phyloP scores from a whole-genome alignment of 345 rosid genomes.

The Rhodamnia argentea region DNA sequence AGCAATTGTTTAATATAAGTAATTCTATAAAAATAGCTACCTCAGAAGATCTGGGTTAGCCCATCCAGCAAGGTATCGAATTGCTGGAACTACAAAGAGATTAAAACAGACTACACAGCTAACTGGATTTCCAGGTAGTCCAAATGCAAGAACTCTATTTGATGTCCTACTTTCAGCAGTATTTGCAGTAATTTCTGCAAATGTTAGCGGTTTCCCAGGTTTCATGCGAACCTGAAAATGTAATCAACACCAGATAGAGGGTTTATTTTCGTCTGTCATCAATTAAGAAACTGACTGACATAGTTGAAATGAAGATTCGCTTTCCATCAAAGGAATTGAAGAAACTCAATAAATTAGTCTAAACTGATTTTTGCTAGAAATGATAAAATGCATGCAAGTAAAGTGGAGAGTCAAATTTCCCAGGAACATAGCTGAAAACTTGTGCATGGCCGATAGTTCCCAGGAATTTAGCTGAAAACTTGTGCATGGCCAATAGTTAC shows the following conservation, averaged over 20 bases:
- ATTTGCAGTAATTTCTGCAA: slow-evolving; percentile 58
- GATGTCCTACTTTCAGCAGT: slow-evolving; percentile 11
- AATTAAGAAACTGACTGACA: not conserved
- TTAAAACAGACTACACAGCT: slow-evolving; percentile 89
- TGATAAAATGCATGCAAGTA: not conserved
- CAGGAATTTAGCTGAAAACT: not conserved
- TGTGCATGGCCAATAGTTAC: slow-evolving; percentile 15
- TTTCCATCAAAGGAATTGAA: not conserved
- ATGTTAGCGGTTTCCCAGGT: slow-evolving; percentile 92
- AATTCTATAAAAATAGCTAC: slow-evolving; percentile 27
- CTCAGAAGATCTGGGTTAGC: slow-evolving; percentile 59
- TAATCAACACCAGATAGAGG: not conserved
- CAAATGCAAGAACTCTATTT: slow-evolving; percentile 75
- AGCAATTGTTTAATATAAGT: not conserved
- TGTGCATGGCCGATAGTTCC: not conserved
- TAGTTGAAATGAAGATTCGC: not conserved
- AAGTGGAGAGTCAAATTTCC: not conserved
- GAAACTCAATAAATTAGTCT: not conserved
- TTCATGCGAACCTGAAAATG: slow-evolving; percentile 72
- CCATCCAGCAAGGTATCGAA: slow-evolving; percentile 86
- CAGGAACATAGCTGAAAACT: not conserved
- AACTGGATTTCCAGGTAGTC: slow-evolving; percentile 97
- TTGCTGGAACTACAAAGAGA: slow-evolving; percentile 75
- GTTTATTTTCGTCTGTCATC: not conserved
- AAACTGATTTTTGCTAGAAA: not conserved